These are phyloP conservation scores for Colletotrichum trifolii DNA, from an alignment of 2,329 filamentous ascomycete genomes.

Conservation along the genomic window DNA sequence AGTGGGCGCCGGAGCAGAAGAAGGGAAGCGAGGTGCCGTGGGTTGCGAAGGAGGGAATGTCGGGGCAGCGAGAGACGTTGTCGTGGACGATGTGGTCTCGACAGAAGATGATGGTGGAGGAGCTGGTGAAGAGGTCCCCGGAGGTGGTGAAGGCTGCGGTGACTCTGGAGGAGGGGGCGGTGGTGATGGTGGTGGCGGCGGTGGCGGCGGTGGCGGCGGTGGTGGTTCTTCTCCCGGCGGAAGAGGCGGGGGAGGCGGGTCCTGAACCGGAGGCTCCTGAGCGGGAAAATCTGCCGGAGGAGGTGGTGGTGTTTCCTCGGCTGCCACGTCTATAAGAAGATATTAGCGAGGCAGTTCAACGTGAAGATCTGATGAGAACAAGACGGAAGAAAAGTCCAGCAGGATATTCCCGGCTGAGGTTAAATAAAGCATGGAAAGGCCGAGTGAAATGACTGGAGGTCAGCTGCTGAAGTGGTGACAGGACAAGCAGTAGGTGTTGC, in stretches of 20 bases:
- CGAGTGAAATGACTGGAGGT: background rate
- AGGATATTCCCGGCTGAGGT: background rate
- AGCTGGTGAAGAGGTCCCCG: background rate
- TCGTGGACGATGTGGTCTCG: constrained; percentile 6
- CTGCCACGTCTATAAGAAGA: constrained; percentile 7
- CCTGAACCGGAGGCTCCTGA: constrained; percentile 15
- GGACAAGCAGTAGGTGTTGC: background rate
- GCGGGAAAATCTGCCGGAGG: constrained; percentile 10
- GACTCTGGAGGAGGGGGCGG: constrained; percentile 6
- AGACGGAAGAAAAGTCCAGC: constrained; percentile 22
- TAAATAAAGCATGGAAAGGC: background rate
- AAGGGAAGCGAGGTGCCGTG: background rate
- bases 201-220: background rate
- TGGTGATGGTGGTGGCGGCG: background rate
- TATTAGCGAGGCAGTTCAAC: constrained; percentile 10
- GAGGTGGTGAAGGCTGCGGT: background rate
- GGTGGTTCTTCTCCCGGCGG: constrained; percentile 7
- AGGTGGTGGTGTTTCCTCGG: constrained; percentile 17
- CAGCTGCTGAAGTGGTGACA: background rate
- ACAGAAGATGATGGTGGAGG: constrained; percentile 6
- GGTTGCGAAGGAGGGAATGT: constrained; percentile 8
- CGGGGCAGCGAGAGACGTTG: constrained; percentile 4
- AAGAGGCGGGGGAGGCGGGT: constrained; percentile 14
- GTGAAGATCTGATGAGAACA: background rate
- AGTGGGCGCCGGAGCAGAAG: constrained; percentile 12